Conservation (phyloP, 176 grass and related monocot genomes). For the Carex kokanica region DNA sequence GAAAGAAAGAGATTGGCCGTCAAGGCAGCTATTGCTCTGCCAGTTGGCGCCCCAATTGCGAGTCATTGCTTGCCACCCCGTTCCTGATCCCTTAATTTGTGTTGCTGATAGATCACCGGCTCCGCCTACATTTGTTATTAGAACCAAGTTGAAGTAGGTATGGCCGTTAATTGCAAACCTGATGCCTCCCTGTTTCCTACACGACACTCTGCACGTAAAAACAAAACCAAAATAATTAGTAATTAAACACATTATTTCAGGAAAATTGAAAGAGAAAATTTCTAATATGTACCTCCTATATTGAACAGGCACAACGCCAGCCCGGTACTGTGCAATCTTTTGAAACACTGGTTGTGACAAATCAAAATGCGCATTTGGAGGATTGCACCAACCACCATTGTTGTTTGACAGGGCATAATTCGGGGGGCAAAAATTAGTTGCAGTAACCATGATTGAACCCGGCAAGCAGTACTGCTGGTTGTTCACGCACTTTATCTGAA, state of each 20-base stretch:
- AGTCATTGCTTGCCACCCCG: slow-evolving; percentile 55
- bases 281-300: slow-evolving; percentile 43
- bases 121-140: slow-evolving; percentile 66
- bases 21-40: slow-evolving; percentile 62
- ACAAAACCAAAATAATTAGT: not conserved
- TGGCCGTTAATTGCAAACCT: slow-evolving; percentile 69
- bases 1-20: slow-evolving; percentile 58
- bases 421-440: slow-evolving; percentile 68
- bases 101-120: slow-evolving; percentile 56
- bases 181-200: slow-evolving; percentile 56
- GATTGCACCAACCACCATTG: slow-evolving; percentile 72
- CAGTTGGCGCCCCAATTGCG: slow-evolving; percentile 82
- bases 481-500: slow-evolving; percentile 44
- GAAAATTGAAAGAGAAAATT: not conserved
- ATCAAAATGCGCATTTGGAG: slow-evolving; percentile 64
- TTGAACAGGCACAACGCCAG: slow-evolving; percentile 54
- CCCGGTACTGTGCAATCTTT: slow-evolving; percentile 47
- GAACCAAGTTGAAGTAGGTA: slow-evolving; percentile 69
- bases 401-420: slow-evolving; percentile 45
- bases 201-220: slow-evolving; percentile 41
- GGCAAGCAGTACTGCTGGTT: slow-evolving; percentile 33
- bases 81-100: slow-evolving; percentile 40
- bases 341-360: slow-evolving; percentile 78
- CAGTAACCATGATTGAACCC: slow-evolving; percentile 53
- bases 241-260: not conserved